Evolutionary conservation across 345 rosid genomes (phyloP).

Genomic region (Cardamine occulta): DNA sequence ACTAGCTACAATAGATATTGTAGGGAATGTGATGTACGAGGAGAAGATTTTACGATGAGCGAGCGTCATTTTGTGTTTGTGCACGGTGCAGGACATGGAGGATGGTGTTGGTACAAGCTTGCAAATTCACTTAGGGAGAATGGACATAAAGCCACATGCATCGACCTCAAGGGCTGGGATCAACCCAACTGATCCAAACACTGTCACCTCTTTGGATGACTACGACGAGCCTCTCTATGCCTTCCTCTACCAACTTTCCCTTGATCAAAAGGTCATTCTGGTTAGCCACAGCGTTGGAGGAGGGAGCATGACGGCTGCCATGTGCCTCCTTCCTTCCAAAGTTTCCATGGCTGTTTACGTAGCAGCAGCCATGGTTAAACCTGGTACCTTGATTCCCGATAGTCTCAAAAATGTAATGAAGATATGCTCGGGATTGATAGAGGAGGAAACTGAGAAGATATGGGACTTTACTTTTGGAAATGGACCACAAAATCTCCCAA

Average conservation of each 20-base stretch:
- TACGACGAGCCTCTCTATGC: constrained; percentile 50
- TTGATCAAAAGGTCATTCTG: constrained; percentile 49
- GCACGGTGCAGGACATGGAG: constrained; percentile 56
- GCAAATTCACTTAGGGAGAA: constrained; percentile 41
- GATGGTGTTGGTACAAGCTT: constrained; percentile 66
- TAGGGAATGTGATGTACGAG: neutral
- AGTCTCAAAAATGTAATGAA: constrained; percentile 32
- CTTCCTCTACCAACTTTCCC: constrained; percentile 46
- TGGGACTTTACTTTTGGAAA: constrained; percentile 44
- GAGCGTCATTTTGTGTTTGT: constrained; percentile 48
- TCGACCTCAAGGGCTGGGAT: constrained; percentile 57
- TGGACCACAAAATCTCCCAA: constrained; percentile 47
- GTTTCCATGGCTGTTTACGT: constrained; percentile 52
- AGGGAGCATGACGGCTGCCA: constrained; percentile 50
- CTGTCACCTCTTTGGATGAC: constrained; percentile 45
- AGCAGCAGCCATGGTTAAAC: constrained; percentile 54
- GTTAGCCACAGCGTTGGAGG: constrained; percentile 61
- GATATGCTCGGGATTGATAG: constrained; percentile 33
- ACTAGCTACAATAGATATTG: constrained; percentile 8
- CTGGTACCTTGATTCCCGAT: constrained; percentile 34
- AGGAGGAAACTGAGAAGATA: constrained; percentile 27
- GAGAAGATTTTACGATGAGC: constrained; percentile 24
- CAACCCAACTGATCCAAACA: constrained; percentile 48
- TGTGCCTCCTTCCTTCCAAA: constrained; percentile 44
- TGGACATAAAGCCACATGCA: constrained; percentile 49